A percentile compares a stretch with the other conserved stretches of the same genome.
Evolutionary conservation across 306 rosid species (phyloP).

Genomic region (Arachis stenosperma): DNA sequence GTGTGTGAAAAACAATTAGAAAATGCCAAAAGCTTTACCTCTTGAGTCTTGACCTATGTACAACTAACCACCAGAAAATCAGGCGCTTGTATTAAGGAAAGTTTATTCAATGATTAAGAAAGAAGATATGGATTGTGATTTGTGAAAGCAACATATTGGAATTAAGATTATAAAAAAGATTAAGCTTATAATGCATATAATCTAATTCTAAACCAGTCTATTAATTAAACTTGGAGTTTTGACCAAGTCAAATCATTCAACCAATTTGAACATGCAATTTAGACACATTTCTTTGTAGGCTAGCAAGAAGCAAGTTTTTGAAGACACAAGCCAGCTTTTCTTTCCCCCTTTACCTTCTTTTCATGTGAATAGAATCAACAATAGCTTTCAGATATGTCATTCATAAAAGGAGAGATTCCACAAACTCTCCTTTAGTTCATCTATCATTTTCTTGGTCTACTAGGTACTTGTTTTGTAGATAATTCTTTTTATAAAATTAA

Average conservation of each 20-base stretch:
- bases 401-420: slow-evolving; percentile 56
- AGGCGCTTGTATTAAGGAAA: slow-evolving; percentile 38
- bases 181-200: slow-evolving; percentile 32
- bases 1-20: slow-evolving; percentile 41
- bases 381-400: slow-evolving; percentile 54
- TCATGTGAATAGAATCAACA: slow-evolving; percentile 51
- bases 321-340: slow-evolving; percentile 53
- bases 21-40: slow-evolving; percentile 49
- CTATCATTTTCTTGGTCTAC: slow-evolving; percentile 50
- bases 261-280: slow-evolving; percentile 28
- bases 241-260: slow-evolving; percentile 56
- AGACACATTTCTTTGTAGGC: slow-evolving; percentile 51
- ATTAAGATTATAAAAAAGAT: slow-evolving; percentile 31
- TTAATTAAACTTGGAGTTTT: slow-evolving; percentile 34
- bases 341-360: slow-evolving; percentile 76
- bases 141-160: slow-evolving; percentile 18
- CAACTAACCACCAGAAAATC: slow-evolving; percentile 35
- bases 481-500: not conserved
- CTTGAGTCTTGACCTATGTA: slow-evolving; percentile 26
- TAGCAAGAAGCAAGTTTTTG: slow-evolving; percentile 45
- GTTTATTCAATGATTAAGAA: slow-evolving; percentile 42
- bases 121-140: slow-evolving; percentile 1
- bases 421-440: slow-evolving; percentile 49
- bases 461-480: slow-evolving; percentile 32
- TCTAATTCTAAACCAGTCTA: slow-evolving; percentile 19